These are phyloP conservation scores for Ganoderma resinaceum DNA, from an alignment of 1,284 basidiomycete species.

Conservation along the genomic window DNA sequence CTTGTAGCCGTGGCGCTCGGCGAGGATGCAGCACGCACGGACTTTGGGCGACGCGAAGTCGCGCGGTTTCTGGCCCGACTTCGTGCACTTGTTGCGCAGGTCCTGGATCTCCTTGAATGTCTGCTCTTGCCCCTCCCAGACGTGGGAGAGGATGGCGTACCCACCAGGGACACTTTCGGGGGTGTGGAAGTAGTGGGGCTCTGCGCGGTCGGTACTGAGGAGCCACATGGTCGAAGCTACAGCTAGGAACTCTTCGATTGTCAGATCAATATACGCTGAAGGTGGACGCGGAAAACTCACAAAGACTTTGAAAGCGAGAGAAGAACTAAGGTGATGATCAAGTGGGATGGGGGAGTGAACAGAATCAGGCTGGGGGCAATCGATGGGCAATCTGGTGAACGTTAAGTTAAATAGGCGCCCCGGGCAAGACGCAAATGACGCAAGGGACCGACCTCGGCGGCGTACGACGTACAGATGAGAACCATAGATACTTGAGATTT, in stretches of 20 bases:
- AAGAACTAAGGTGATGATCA: background rate
- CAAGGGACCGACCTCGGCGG: background rate
- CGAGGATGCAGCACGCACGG: background rate
- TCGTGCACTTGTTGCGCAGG: background rate
- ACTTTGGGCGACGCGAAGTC: slow-evolving; percentile 6
- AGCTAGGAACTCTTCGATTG: background rate
- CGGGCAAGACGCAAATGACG: background rate
- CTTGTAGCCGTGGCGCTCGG: slow-evolving; percentile 8
- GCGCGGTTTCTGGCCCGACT: background rate
- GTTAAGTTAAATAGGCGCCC: background rate
- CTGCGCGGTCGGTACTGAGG: background rate
- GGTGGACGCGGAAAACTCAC: background rate
- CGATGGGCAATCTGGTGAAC: background rate
- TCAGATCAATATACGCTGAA: background rate
- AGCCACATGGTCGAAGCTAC: background rate
- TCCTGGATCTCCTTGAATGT: slow-evolving; percentile 1
- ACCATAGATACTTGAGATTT: background rate
- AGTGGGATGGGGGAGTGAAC: background rate
- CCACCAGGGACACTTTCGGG: background rate
- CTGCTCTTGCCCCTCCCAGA: background rate
- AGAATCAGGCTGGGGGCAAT: background rate
- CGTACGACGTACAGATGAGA: background rate
- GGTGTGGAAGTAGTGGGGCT: background rate
- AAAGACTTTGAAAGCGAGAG: background rate
- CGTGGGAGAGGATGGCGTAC: slow-evolving; percentile 12